Percentiles rank a stretch among this genome's conserved stretches.
Evolutionary conservation across 108 stramenopile genomes (phyloP).

Genomic region (Skeletonema menzelii): DNA sequence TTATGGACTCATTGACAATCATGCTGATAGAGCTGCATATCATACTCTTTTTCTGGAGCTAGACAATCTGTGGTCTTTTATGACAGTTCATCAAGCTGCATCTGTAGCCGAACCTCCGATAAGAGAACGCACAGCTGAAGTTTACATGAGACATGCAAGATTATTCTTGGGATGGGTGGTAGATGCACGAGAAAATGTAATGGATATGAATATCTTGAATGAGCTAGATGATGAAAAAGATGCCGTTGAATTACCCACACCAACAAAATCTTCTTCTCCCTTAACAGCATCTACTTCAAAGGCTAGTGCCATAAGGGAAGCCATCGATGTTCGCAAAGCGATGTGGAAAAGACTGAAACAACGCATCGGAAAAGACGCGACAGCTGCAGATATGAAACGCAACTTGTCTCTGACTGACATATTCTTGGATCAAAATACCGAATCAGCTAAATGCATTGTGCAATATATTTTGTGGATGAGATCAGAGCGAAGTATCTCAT

Average conservation of each 20-base stretch:
- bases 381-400: slow-evolving; percentile 3
- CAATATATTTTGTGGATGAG: slow-evolving; percentile 82
- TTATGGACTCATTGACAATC: slow-evolving; percentile 57
- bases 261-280: neutral
- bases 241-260: neutral
- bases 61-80: slow-evolving; percentile 65
- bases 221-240: neutral
- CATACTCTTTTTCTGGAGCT: slow-evolving; percentile 58
- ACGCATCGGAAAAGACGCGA: neutral
- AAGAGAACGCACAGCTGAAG: slow-evolving; percentile 71
- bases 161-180: slow-evolving; percentile 75
- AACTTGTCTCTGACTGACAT: slow-evolving; percentile 59
- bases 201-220: slow-evolving; percentile 2
- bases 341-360: slow-evolving; percentile 18
- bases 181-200: slow-evolving; percentile 19
- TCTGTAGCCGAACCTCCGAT: slow-evolving; percentile 65
- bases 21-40: slow-evolving; percentile 33
- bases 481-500: slow-evolving; percentile 56
- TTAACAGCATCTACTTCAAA: slow-evolving; percentile 1
- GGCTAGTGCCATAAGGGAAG: neutral
- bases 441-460: slow-evolving; percentile 64
- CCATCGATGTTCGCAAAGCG: slow-evolving; percentile 12
- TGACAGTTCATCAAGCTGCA: slow-evolving; percentile 68
- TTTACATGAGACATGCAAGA: slow-evolving; percentile 78
- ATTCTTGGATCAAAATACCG: slow-evolving; percentile 63